Percentiles rank a stretch among this genome's conserved stretches.
These are phyloP conservation scores for Amanita polypyramis DNA, from an alignment of 768 basidiomycete species.

Conservation along the genomic window DNA sequence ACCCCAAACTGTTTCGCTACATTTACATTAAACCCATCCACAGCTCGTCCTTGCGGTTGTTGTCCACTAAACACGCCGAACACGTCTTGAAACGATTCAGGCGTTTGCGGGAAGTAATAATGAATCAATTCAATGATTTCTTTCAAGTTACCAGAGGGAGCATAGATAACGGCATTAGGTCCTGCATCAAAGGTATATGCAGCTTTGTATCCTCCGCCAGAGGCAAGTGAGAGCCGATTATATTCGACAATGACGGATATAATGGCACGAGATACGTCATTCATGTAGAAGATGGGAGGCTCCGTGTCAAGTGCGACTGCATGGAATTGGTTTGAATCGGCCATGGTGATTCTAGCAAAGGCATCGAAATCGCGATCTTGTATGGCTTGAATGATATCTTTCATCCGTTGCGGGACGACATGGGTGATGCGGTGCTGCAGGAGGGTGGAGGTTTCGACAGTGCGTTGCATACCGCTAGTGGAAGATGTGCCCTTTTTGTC, in stretches of 20 bases:
- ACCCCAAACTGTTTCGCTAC: conserved; percentile 65
- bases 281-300: conserved; percentile 99
- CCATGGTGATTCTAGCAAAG: conserved; percentile 92
- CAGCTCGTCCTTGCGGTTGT: conserved; percentile 37
- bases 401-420: conserved; percentile 87
- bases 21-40: conserved; percentile 66
- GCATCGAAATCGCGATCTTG: conserved; percentile 67
- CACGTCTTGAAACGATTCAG: conserved; percentile 61
- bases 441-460: conserved; percentile 83
- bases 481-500: conserved; percentile 94
- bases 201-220: conserved; percentile 55
- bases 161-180: conserved; percentile 97
- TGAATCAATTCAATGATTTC: conserved; percentile 70
- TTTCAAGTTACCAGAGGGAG: conserved; percentile 63
- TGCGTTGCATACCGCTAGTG: conserved; percentile 96
- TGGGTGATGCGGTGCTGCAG: conserved; percentile 81
- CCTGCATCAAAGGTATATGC: conserved; percentile 99
- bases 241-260: conserved; percentile 86
- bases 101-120: conserved; percentile 81
- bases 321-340: conserved; percentile 98
- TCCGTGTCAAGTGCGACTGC: conserved; percentile 94
- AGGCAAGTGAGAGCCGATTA: conserved; percentile 65
- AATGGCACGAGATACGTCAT: conserved; percentile 92
- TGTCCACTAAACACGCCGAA: conserved; percentile 46
- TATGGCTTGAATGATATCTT: conserved; percentile 74